Percentiles rank a stretch among this genome's conserved stretches.
Conservation (phyloP, 371 early-diverging fungal species). For the Capillidium rhysosporum region DNA sequence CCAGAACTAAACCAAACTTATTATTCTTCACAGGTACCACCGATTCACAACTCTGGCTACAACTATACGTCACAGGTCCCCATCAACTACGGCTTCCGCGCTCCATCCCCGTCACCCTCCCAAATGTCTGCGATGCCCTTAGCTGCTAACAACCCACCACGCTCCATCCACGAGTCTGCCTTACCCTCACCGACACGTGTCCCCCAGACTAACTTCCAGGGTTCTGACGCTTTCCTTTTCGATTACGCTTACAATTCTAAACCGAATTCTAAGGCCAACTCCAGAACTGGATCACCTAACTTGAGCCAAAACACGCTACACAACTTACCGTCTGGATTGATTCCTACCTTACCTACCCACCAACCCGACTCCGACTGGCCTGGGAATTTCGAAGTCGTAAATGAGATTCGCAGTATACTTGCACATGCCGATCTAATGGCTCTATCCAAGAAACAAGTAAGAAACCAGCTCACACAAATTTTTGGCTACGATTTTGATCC, state of each 20-base stretch:
- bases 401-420: slow-evolving; percentile 61
- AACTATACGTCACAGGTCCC: too few species aligned
- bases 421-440: slow-evolving; percentile 58
- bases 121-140: neutral
- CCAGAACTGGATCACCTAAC: neutral
- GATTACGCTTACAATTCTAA: too few species aligned
- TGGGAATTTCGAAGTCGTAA: slow-evolving; percentile 28
- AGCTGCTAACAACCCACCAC: too few species aligned
- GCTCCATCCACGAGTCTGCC: too few species aligned
- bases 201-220: neutral
- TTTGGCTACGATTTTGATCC: slow-evolving; percentile 66
- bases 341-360: neutral
- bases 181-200: neutral
- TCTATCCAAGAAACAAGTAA: slow-evolving; percentile 70
- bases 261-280: too few species aligned
- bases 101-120: neutral
- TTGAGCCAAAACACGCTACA: too few species aligned
- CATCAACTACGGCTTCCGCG: neutral
- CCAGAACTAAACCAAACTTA: neutral
- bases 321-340: too few species aligned
- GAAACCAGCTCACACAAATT: slow-evolving; percentile 52
- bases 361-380: neutral
- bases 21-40: neutral
- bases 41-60: too few species aligned
- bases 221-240: too few species aligned